Evolutionary conservation across 2,329 filamentous ascomycete species (phyloP), one percentile per base, ranked within the genome.

Genomic region (Penicillium sp.): DNA sequence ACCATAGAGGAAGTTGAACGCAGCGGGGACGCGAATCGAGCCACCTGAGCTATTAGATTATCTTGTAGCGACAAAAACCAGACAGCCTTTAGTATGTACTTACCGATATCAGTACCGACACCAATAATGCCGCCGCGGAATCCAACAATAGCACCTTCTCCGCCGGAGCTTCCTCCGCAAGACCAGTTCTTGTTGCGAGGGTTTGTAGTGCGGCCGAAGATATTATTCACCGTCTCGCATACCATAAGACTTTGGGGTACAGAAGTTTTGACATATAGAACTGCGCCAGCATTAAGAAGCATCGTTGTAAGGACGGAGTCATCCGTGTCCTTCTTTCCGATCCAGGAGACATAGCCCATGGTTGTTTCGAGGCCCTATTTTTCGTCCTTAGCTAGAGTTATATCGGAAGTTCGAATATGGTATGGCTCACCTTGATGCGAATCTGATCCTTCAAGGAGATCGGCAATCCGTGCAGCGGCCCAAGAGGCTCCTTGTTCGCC

Each of bases 401-500:
- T 41, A 11, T 15, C 9, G 13, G 35, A 41, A 15, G 13, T 15
- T 15, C 8, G 15, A 15, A 11, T 4, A 15, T 13, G 15, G 11
- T n/a, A n/a, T 38, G 7, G 61, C 41, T 62, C 62, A 57, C 68
- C 64, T 68, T 69, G 17, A 69, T 61, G 5, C 64, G 63, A n/a
- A 91, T 87, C 70, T 89, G 88, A 74, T 91, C 89, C 69, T 92
- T 92, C 54, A 92, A 81, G 0, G 87, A 85, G 48, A 82, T 73
- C 4, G 75, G 73, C 5, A 80, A 68, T 73, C 88, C 90, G 71
- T 91, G 89, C 1, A 92, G 81, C 1, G 89, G 88, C 0, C 90
- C 90, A 46, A 84, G 76, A 0, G 82, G 76, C 64, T 79, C 78
- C 19, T 82, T 80, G 5, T 82, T 81, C 44, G 69, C 67, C 15